Conservation (phyloP, 805 yeast genomes). For the Lipomyces yamanashiensis region DNA sequence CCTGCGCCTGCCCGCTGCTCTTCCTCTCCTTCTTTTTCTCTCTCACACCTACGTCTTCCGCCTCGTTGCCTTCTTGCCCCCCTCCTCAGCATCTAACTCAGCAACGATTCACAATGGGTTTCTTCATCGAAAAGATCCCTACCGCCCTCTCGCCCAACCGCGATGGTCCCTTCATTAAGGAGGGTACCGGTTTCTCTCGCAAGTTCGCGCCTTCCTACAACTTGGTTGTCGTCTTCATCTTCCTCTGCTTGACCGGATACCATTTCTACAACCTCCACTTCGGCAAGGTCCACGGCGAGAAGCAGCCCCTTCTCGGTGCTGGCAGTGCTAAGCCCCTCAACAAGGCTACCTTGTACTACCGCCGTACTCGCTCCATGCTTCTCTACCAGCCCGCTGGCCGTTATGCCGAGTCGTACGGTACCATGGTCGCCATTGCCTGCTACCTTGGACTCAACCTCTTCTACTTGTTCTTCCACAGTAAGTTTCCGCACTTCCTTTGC, state of each 20-base stretch:
- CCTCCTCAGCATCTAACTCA: neutral
- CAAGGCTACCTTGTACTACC: constrained; percentile 29
- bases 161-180: constrained; percentile 36
- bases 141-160: constrained; percentile 36
- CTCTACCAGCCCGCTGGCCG: constrained; percentile 37
- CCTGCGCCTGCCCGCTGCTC: constrained; percentile 12
- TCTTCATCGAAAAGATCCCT: constrained; percentile 36
- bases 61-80: neutral
- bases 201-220: constrained; percentile 35
- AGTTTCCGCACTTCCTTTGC: neutral
- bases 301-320: constrained; percentile 36
- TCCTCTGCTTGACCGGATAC: constrained; percentile 27
- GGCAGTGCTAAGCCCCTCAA: constrained; percentile 19
- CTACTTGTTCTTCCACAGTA: constrained; percentile 32
- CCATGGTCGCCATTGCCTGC: constrained; percentile 34
- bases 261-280: constrained; percentile 34
- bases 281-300: constrained; percentile 34
- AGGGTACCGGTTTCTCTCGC: constrained; percentile 36
- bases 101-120: constrained; percentile 31
- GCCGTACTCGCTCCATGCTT: constrained; percentile 34
- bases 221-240: constrained; percentile 30
- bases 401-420: constrained; percentile 36
- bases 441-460: constrained; percentile 34
- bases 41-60: neutral
- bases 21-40: neutral